Percentiles rank a stretch among this genome's conserved stretches.
Evolutionary conservation across 768 basidiomycete genomes (phyloP).

Genomic region (Collybia sp.): DNA sequence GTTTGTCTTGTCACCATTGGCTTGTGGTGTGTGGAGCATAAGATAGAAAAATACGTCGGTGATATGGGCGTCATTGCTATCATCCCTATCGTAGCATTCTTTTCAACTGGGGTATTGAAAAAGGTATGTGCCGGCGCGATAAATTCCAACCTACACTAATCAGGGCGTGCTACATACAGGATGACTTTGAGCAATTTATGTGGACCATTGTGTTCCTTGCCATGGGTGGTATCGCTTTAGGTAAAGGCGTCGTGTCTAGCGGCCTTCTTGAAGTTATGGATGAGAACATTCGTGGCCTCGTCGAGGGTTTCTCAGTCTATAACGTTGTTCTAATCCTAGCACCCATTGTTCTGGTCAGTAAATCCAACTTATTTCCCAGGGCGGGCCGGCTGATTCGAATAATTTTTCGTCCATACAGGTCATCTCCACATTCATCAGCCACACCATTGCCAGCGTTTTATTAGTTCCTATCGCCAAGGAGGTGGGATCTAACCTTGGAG

Average conservation of each 20-base stretch:
- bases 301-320: slow-evolving; percentile 62
- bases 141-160: slow-evolving; percentile 1
- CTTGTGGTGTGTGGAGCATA: slow-evolving; percentile 86
- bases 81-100: slow-evolving; percentile 90
- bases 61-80: slow-evolving; percentile 99
- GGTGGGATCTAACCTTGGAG: slow-evolving; percentile 73
- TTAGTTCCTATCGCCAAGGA: slow-evolving; percentile 95
- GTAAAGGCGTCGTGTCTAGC: slow-evolving; percentile 87
- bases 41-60: slow-evolving; percentile 71
- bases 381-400: not conserved
- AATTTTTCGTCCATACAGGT: slow-evolving; percentile 36
- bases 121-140: slow-evolving; percentile 51
- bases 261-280: slow-evolving; percentile 84
- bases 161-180: slow-evolving; percentile 37
- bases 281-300: slow-evolving; percentile 46
- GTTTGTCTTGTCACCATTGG: slow-evolving; percentile 83
- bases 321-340: slow-evolving; percentile 69
- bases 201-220: slow-evolving; percentile 96
- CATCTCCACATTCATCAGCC: slow-evolving; percentile 94
- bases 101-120: slow-evolving; percentile 87
- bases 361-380: slow-evolving; percentile 7
- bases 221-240: slow-evolving; percentile 97
- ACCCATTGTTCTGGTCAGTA: slow-evolving; percentile 60
- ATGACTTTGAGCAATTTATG: slow-evolving; percentile 91
- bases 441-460: slow-evolving; percentile 93